Base-by-base conservation (phyloP, 148 eudicot genomes). In the Arbutus unedo region DNA sequence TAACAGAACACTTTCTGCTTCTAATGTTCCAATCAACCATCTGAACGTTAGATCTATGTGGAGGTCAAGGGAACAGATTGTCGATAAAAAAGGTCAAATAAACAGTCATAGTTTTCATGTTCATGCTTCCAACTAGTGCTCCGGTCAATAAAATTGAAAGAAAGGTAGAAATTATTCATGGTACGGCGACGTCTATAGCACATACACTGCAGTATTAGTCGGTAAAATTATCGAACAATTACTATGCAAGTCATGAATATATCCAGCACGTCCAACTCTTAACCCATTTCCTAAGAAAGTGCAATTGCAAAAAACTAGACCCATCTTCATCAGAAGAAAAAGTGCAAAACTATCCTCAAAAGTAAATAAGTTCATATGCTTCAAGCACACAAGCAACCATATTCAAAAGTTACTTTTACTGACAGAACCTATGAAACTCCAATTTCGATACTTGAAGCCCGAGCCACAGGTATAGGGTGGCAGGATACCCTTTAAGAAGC, bases 41-140 rank as follows among this genome's bases (percentile, higher is more conserved):
- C 11, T 2, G 25, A 5, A 6, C 5, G 16, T 4, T 6, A 19
- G 55, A 15, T n/a, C 54, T 49, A 74, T n/a, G 13, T 6, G 4
- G 44, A 76, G 59, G 41, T 49, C 44, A 76, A 76, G 79, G 25
- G 55, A 76, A 51, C 55, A 74, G 48, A 74, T 74, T 16, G 68
- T 62, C 38, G n/a, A 62, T 38, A 25, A 9, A 62, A 62, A 62
- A 76, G 4, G 15, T 4, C 11, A 76, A 76, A 47, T 13, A 76
- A 76, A 76, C 77, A 74, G n/a, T 41, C 23, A 13, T 59, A 59
- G 38, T n/a, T 23, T 19, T 44, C 6, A 57, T 59, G 71, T 78
- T 57, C 43, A 23, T 11, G 70, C 6, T 55, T 77, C 45, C 31
- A 38, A 41, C 16, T 44, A 57, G 25, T 41, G 23, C 59, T n/a